Evolutionary conservation across 352 stramenopile genomes (phyloP).

Genomic region (Hyaloperonospora arabidopsidis): DNA sequence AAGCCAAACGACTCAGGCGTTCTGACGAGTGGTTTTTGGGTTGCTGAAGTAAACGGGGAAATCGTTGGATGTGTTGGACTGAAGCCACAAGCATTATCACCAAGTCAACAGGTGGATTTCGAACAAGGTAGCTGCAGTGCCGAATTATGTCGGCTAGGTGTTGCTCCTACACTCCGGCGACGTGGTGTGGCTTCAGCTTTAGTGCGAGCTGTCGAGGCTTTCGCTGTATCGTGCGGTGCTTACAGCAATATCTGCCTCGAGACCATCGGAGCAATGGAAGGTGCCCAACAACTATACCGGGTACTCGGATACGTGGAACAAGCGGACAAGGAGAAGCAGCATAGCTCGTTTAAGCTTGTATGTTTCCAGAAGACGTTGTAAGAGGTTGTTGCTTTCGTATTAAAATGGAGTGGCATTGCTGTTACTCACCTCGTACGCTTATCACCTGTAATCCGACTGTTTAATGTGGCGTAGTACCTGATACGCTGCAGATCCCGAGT

Average conservation of each 20-base stretch:
- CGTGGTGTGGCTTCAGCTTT: constrained; percentile 42
- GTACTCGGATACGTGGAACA: constrained; percentile 37
- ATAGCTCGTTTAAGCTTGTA: constrained; percentile 49
- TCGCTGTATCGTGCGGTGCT: constrained; percentile 16
- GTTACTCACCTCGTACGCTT: too few species aligned
- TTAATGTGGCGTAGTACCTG: too few species aligned
- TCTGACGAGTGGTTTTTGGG: constrained; percentile 46
- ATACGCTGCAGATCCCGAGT: too few species aligned
- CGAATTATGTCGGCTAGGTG: constrained; percentile 58
- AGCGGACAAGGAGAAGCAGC: constrained; percentile 21
- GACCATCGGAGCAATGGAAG: constrained; percentile 55
- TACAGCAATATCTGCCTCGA: constrained; percentile 43
- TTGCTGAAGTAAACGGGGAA: constrained; percentile 31
- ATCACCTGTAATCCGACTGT: too few species aligned
- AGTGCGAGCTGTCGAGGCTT: constrained; percentile 36
- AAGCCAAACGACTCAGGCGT: constrained; percentile 1
- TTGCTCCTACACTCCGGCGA: constrained; percentile 34
- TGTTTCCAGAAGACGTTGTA: constrained; percentile 40
- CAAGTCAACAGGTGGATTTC: neutral
- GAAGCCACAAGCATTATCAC: constrained; percentile 24
- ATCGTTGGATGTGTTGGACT: constrained; percentile 56
- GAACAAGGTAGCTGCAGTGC: constrained; percentile 13
- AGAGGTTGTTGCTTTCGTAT: neutral
- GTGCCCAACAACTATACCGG: constrained; percentile 46
- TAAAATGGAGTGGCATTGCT: too few species aligned